Conservation (phyloP, 2,329 filamentous ascomycete species). For the Alternaria arborescens region DNA sequence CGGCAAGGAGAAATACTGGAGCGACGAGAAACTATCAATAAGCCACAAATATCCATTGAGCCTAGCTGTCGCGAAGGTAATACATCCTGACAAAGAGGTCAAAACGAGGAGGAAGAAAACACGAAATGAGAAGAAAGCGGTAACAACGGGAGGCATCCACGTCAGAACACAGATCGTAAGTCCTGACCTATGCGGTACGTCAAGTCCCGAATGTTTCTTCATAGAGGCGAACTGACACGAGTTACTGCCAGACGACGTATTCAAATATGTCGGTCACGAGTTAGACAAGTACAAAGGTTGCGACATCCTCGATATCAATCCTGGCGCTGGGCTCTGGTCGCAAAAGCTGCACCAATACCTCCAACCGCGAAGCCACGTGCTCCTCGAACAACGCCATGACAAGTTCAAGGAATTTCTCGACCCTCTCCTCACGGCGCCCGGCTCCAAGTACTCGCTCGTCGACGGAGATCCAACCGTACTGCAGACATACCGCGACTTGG, state of each 20-base stretch:
- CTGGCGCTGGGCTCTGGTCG: conserved; percentile 82
- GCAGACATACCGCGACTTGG: conserved; percentile 59
- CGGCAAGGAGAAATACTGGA: conserved; percentile 14
- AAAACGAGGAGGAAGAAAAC: conserved; percentile 8
- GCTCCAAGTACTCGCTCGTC: conserved; percentile 60
- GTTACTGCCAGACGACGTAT: conserved; percentile 66
- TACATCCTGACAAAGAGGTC: conserved; percentile 17
- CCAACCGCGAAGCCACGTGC: conserved; percentile 80
- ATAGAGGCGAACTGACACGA: conserved; percentile 17
- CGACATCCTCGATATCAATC: conserved; percentile 87
- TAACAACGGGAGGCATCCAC: conserved; percentile 9
- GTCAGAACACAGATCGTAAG: conserved; percentile 53
- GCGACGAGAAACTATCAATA: conserved; percentile 23
- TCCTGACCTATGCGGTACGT: conserved; percentile 57
- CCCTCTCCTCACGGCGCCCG: conserved; percentile 51
- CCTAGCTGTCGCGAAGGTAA: conserved; percentile 13
- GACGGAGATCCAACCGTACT: conserved; percentile 31
- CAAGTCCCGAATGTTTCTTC: conserved; percentile 20
- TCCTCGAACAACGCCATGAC: conserved; percentile 75
- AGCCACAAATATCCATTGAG: conserved; percentile 27
- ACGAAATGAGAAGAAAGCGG: neutral
- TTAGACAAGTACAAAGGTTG: conserved; percentile 77
- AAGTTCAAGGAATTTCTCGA: conserved; percentile 69
- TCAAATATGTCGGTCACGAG: conserved; percentile 73
- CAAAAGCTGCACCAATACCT: conserved; percentile 76